Percentiles rank a stretch among this genome's conserved stretches.
These are phyloP conservation scores for Nemania sp. DNA, from an alignment of 2,329 filamentous ascomycete genomes.

Conservation along the genomic window DNA sequence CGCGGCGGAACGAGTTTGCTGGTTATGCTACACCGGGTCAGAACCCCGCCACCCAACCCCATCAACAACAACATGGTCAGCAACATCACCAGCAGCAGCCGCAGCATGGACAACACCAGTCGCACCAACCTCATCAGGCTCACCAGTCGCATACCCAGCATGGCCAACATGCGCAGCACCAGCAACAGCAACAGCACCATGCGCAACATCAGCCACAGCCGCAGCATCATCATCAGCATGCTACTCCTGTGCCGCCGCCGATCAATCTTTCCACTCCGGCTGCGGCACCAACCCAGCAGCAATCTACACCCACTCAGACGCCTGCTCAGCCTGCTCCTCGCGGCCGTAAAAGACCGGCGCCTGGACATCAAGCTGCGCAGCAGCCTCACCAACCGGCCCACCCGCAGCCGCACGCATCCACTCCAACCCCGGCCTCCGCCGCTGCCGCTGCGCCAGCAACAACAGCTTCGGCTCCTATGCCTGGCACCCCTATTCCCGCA, in stretches of 20 bases:
- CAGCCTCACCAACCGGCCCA: conserved; percentile 38
- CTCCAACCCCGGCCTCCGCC: conserved; percentile 47
- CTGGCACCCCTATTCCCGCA: conserved; percentile 54
- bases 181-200: conserved; percentile 52
- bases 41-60: conserved; percentile 52
- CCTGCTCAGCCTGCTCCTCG: conserved; percentile 51
- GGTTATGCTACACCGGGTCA: conserved; percentile 47
- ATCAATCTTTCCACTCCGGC: conserved; percentile 53
- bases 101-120: conserved; percentile 54
- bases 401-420: conserved; percentile 43
- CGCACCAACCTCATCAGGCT: conserved; percentile 46
- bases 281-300: conserved; percentile 51
- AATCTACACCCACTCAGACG: conserved; percentile 52
- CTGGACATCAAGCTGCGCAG: conserved; percentile 42
- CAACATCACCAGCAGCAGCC: conserved; percentile 51
- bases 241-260: conserved; percentile 53
- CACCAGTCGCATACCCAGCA: conserved; percentile 52
- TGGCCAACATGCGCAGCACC: conserved; percentile 53
- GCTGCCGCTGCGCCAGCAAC: conserved; percentile 52
- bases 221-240: conserved; percentile 52
- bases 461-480: conserved; percentile 46
- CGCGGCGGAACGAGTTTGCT: conserved; percentile 59
- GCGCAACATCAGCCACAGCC: conserved; percentile 54
- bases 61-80: conserved; percentile 52
- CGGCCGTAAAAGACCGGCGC: conserved; percentile 52